A percentile compares a stretch with the other conserved stretches of the same genome.
Conservation (phyloP, 2,329 filamentous ascomycete species). For the Xylariaceae sp. region DNA sequence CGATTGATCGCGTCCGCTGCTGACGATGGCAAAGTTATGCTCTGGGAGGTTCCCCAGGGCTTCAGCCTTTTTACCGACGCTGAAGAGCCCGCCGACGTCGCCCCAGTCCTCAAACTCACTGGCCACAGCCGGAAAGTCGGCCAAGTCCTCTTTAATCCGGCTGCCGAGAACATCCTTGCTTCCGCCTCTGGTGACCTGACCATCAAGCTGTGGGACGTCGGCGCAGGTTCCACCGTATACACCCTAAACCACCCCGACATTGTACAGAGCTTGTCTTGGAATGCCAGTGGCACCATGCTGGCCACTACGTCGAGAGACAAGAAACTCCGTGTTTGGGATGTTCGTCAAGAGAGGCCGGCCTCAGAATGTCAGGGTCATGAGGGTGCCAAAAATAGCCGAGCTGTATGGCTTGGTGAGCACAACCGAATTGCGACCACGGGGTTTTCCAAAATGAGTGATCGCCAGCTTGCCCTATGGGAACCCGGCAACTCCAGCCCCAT, state of each 20-base stretch:
- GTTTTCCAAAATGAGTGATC: constrained; percentile 97
- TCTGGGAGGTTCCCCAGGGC: constrained; percentile 89
- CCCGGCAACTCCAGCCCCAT: constrained; percentile 81
- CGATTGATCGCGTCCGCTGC: constrained; percentile 87
- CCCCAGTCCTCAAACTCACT: constrained; percentile 75
- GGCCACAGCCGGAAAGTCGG: constrained; percentile 96
- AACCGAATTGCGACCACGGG: constrained; percentile 95
- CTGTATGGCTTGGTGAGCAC: constrained; percentile 95
- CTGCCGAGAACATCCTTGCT: constrained; percentile 91
- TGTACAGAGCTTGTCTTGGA: constrained; percentile 95
- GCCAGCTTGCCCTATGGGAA: constrained; percentile 95
- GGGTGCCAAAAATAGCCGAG: constrained; percentile 95
- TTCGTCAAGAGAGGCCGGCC: constrained; percentile 82
- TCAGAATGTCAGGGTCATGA: constrained; percentile 83
- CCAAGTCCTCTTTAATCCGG: constrained; percentile 95
- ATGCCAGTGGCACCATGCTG: constrained; percentile 78
- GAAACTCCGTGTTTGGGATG: constrained; percentile 97
- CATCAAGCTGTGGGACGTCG: constrained; percentile 93
- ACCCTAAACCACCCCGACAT: constrained; percentile 86
- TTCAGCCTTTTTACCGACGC: constrained; percentile 83
- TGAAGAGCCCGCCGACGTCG: constrained; percentile 79
- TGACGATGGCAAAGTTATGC: constrained; percentile 94
- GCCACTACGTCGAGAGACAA: constrained; percentile 97
- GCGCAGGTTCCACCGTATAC: constrained; percentile 70
- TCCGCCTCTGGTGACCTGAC: constrained; percentile 93